A percentile compares a stretch with the other conserved stretches of the same genome.
Evolutionary conservation across 140 eudicot species (phyloP).

Genomic region (Oenanthe javanica): DNA sequence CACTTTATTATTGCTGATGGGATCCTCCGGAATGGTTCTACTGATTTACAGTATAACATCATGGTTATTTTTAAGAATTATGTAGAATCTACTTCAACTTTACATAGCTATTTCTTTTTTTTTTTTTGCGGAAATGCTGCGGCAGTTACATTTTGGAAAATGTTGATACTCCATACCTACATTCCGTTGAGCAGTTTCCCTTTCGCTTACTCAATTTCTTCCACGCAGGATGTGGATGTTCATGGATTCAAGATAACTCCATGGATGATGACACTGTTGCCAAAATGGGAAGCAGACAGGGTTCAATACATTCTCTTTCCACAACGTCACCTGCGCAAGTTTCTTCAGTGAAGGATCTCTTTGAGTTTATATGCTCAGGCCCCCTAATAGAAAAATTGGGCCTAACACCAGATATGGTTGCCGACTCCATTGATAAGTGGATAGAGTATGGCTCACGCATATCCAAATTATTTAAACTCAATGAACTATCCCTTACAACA

Average conservation of each 20-base stretch:
- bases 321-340: slow-evolving; percentile 52
- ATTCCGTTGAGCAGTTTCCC: not conserved
- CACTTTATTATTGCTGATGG: not conserved
- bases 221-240: slow-evolving; percentile 50
- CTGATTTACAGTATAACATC: not conserved
- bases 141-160: not conserved
- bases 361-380: slow-evolving; percentile 73
- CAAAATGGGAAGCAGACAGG: slow-evolving; percentile 38
- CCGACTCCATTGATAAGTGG: slow-evolving; percentile 88
- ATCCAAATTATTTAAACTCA: slow-evolving; percentile 71
- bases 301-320: slow-evolving; percentile 31
- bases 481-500: slow-evolving; percentile 60
- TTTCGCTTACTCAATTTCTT: slow-evolving; percentile 12
- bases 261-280: slow-evolving; percentile 17
- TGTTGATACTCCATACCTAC: not conserved
- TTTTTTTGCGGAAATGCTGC: not conserved
- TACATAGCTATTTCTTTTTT: not conserved
- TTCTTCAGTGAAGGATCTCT: slow-evolving; percentile 82
- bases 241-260: slow-evolving; percentile 65
- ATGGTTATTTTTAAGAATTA: not conserved
- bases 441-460: slow-evolving; percentile 53
- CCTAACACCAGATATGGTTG: slow-evolving; percentile 56
- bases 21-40: not conserved
- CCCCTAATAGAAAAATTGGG: slow-evolving; percentile 71
- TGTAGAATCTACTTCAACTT: not conserved